Base-by-base conservation (phyloP, 148 eudicot species). In the Gaultheria prostrata region DNA sequence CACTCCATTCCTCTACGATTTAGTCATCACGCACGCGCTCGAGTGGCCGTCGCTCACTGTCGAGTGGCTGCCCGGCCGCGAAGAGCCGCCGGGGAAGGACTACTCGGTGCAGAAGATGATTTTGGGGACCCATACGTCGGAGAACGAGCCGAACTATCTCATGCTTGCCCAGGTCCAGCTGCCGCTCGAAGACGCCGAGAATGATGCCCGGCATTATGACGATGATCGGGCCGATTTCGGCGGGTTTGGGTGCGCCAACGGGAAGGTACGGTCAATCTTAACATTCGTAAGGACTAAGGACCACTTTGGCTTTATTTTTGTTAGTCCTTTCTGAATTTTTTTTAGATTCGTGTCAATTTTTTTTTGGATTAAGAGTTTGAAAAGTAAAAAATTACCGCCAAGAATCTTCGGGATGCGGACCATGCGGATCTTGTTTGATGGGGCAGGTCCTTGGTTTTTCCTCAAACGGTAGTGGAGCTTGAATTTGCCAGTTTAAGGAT, bases 21-120 rank as follows among this genome's bases (percentile, higher is more conserved):
- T 95, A 84, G 91, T 94, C 43, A 88, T 94, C 53, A 93, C 98
- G 0, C 98, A 94, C 49, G 97, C 95, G 28, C 93, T 95, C 9
- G 98, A 94, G 67, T 95, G 98, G 98, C 98, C 98, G 1, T 95
- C 98, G 1, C 94, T 95, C 82, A 95, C 98, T 57, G 98, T 95
- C 43, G 97, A 95, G 86, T 95, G 97, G 98, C 93, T 95, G 15
- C 98, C 93, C 21, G 92, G 87, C 74, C 82, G 92, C 56, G 92
- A 90, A 14, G 98, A 95, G 92, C 98, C 93, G 76, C 90, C 95
- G 1, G 98, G 97, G 79, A 93, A 93, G 89, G 97, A 93, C 84
- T 92, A 91, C 82, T 93, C 95, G 9, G 95, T 91, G 3, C 98
- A 95, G 90, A 95, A 95, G 89, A 87, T 95, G 93, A 91, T 95